These are phyloP conservation scores for Oxyria digyna DNA, from an alignment of 148 eudicot species.

Conservation along the genomic window DNA sequence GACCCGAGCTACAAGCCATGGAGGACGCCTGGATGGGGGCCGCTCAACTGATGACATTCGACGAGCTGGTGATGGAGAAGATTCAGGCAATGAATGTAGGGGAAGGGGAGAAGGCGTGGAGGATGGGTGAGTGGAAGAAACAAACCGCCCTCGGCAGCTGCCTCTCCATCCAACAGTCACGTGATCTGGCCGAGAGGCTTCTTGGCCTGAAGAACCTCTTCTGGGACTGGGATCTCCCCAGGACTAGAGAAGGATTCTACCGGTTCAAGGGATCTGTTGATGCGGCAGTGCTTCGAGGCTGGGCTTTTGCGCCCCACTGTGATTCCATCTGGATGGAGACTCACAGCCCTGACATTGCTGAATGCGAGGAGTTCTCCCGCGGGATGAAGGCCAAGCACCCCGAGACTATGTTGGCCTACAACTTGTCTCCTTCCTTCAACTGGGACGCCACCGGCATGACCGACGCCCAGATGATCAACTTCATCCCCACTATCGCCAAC, in stretches of 20 bases:
- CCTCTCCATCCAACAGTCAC: slow-evolving; percentile 32
- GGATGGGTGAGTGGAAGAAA: slow-evolving; percentile 44
- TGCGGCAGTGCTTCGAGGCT: slow-evolving; percentile 67
- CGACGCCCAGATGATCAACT: slow-evolving; percentile 56
- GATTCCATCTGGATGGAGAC: slow-evolving; percentile 88
- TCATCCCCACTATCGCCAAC: slow-evolving; percentile 58
- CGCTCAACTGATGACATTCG: slow-evolving; percentile 54
- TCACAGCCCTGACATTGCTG: slow-evolving; percentile 42
- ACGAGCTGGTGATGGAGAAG: slow-evolving; percentile 38
- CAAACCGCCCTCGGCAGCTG: slow-evolving; percentile 38
- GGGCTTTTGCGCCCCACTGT: slow-evolving; percentile 47
- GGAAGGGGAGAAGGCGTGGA: slow-evolving; percentile 45
- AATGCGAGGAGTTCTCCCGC: slow-evolving; percentile 48
- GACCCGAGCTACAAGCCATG: slow-evolving; percentile 47
- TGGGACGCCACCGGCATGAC: slow-evolving; percentile 82
- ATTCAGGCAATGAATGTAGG: slow-evolving; percentile 28
- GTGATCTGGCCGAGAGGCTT: slow-evolving; percentile 34
- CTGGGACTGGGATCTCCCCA: slow-evolving; percentile 75
- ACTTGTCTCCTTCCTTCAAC: slow-evolving; percentile 71
- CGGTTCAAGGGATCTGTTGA: slow-evolving; percentile 53
- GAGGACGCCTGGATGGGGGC: slow-evolving; percentile 51
- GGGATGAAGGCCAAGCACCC: slow-evolving; percentile 43
- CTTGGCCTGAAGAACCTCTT: slow-evolving; percentile 40
- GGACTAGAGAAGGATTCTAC: slow-evolving; percentile 80
- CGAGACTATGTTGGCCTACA: slow-evolving; percentile 62